These are phyloP conservation scores for Nemania serpens DNA, from an alignment of 2,329 filamentous ascomycete species.

Conservation along the genomic window DNA sequence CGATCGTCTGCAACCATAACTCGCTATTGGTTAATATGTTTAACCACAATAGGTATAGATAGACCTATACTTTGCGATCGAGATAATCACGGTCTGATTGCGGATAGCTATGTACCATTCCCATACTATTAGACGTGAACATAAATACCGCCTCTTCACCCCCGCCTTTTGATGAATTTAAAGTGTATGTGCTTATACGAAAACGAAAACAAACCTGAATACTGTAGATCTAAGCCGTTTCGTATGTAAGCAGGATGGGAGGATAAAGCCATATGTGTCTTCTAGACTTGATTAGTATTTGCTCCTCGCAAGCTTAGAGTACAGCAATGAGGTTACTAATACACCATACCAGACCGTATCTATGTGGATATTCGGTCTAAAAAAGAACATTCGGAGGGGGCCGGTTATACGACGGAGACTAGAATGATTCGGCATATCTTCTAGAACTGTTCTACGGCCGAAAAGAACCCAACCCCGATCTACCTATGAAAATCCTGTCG, in stretches of 20 bases:
- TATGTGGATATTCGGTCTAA: background rate
- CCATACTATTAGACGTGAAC: too few species aligned
- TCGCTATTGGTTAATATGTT: background rate
- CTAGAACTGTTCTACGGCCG: constrained; percentile 13
- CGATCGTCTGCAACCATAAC: background rate
- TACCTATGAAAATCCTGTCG: constrained; percentile 15
- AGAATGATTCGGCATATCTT: background rate
- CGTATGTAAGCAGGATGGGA: background rate
- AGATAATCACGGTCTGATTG: too few species aligned
- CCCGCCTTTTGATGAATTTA: background rate
- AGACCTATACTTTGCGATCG: background rate
- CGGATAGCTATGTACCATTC: too few species aligned
- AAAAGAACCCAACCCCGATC: background rate
- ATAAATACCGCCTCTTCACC: background rate
- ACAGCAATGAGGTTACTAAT: too few species aligned
- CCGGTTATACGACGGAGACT: constrained; percentile 1
- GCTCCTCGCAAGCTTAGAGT: background rate
- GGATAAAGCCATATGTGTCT: background rate
- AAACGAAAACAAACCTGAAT: background rate
- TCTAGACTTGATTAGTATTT: background rate
- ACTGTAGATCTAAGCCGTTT: background rate
- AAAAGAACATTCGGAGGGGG: constrained; percentile 3
- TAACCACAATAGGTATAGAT: constrained; percentile 1
- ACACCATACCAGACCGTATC: too few species aligned
- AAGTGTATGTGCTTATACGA: constrained; percentile 1